Evolutionary conservation across 108 stramenopile species (phyloP).

Genomic region (Fragilariopsis cylindrus): DNA sequence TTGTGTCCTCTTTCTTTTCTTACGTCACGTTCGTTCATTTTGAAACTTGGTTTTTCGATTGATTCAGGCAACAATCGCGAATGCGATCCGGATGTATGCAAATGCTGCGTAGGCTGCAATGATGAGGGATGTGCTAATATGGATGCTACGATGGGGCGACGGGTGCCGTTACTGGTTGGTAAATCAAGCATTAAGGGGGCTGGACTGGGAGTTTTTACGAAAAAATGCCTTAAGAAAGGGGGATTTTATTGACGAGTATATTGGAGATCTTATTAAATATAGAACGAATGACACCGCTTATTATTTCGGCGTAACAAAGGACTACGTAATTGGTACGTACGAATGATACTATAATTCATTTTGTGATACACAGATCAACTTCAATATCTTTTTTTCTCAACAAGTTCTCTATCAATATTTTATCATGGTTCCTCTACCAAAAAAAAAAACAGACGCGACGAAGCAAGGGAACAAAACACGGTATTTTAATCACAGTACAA

Average conservation of each 20-base stretch:
- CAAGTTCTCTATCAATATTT: no score
- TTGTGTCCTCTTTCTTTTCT: slow-evolving; percentile 62
- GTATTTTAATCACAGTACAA: slow-evolving; percentile 80
- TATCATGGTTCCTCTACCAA: no score
- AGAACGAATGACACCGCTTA: slow-evolving; percentile 44
- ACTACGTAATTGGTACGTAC: slow-evolving; percentile 69
- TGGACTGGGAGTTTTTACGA: slow-evolving; percentile 84
- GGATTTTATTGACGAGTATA: slow-evolving; percentile 83
- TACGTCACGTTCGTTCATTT: no score
- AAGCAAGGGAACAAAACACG: slow-evolving; percentile 82
- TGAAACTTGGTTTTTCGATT: no score
- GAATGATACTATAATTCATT: slow-evolving; percentile 3
- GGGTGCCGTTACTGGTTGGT: slow-evolving; percentile 60
- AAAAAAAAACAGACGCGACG: slow-evolving; percentile 2
- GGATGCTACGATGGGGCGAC: slow-evolving; percentile 66
- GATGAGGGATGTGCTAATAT: slow-evolving; percentile 65
- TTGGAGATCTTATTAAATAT: slow-evolving; percentile 81
- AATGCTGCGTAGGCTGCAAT: slow-evolving; percentile 49
- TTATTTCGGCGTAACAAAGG: slow-evolving; percentile 78
- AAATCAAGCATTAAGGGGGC: slow-evolving; percentile 60
- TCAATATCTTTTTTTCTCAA: no score
- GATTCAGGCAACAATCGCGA: slow-evolving; percentile 41
- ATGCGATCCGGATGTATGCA: slow-evolving; percentile 90
- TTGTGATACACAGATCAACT: no score
- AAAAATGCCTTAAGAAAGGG: slow-evolving; percentile 69